phyloP scores from a whole-genome alignment of 306 rosid genomes.

The Prunus persica region Prunus_persica_NCBIv2 NC_034014.1:7161501-7162000 shows the following conservation, averaged over 20 bases:
- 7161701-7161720: background rate
- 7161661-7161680: background rate
- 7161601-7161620: background rate
- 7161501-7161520: background rate
- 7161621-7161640: conserved; percentile 5
- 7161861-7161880: conserved; percentile 51
- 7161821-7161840: conserved; percentile 24
- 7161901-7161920: background rate
- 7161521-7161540: conserved; percentile 9
- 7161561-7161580: conserved; percentile 12
- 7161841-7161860: conserved; percentile 55
- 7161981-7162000: background rate
- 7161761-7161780: conserved; percentile 7
- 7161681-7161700: background rate
- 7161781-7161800: conserved; percentile 24
- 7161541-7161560: background rate
- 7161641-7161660: background rate
- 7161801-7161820: background rate
- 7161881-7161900: background rate
- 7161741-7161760: background rate
- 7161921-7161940: conserved; percentile 43
- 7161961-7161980: background rate
- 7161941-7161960: conserved; percentile 6
- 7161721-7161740: conserved; percentile 2
- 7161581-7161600: background rate